Conservation (phyloP, 371 early-diverging fungal species). For the Catenaria anguillulae region DNA sequence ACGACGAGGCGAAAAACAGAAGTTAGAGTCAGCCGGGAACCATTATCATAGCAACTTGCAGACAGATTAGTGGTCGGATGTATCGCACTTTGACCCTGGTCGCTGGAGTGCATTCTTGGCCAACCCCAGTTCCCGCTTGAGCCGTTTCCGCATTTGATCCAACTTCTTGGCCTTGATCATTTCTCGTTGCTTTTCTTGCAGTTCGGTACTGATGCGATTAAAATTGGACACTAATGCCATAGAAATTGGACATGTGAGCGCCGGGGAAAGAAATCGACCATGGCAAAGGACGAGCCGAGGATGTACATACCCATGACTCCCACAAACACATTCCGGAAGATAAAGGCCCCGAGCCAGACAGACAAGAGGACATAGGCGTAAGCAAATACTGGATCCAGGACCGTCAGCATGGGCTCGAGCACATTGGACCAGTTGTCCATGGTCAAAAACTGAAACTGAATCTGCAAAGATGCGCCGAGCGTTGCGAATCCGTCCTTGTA, state of each 20-base stretch:
- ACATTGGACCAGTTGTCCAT: slow-evolving; percentile 26
- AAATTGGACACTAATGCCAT: slow-evolving; percentile 21
- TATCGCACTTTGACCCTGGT: too few relatives aligned
- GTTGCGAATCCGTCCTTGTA: slow-evolving; percentile 14
- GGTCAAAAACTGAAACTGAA: slow-evolving; percentile 24
- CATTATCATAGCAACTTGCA: background rate
- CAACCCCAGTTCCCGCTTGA: slow-evolving; percentile 21
- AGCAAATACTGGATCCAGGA: slow-evolving; percentile 15
- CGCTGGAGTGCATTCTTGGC: too few relatives aligned
- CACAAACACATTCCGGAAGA: slow-evolving; percentile 29
- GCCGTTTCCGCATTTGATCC: slow-evolving; percentile 19
- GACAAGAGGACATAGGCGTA: slow-evolving; percentile 20
- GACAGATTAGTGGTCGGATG: background rate
- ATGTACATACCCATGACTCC: slow-evolving; percentile 25
- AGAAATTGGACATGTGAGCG: too few relatives aligned
- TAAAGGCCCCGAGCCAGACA: slow-evolving; percentile 28
- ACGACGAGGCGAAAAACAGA: background rate
- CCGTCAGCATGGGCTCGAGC: slow-evolving; percentile 11
- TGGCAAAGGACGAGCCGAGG: too few relatives aligned
- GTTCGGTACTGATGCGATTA: slow-evolving; percentile 18
- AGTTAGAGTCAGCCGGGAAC: background rate
- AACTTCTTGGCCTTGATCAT: slow-evolving; percentile 14
- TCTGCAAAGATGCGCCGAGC: slow-evolving; percentile 9
- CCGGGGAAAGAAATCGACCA: background rate
- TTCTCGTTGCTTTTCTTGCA: slow-evolving; percentile 16